Evolutionary conservation across 2,329 filamentous ascomycete species (phyloP).

Genomic region (Alternaria panax): DNA sequence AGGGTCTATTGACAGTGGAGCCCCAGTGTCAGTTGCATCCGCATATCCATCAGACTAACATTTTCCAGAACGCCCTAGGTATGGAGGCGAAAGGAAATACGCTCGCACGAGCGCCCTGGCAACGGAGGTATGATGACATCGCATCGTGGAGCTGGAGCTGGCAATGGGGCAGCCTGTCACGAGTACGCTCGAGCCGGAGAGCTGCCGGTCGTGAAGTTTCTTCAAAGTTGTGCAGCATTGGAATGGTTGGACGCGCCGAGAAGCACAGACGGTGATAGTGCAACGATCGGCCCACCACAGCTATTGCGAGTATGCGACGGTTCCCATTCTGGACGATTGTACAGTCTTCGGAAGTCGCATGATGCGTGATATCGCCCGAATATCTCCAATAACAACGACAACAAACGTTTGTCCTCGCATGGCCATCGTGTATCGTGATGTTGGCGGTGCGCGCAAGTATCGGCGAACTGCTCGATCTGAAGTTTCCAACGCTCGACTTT

Average conservation of each 20-base stretch:
- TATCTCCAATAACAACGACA: neutral
- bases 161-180: slow-evolving; percentile 16
- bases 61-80: slow-evolving; percentile 21
- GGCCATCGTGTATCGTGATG: neutral
- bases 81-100: slow-evolving; percentile 21
- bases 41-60: slow-evolving; percentile 20
- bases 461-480: neutral
- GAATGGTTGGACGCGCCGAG: slow-evolving; percentile 18
- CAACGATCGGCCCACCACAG: slow-evolving; percentile 19
- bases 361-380: neutral
- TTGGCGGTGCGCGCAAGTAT: neutral
- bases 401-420: neutral
- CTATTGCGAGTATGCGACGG: slow-evolving; percentile 8
- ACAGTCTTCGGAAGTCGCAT: neutral
- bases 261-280: slow-evolving; percentile 20
- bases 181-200: slow-evolving; percentile 16
- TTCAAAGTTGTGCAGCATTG: slow-evolving; percentile 22
- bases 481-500: neutral
- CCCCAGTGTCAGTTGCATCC: slow-evolving; percentile 27
- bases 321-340: neutral
- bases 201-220: slow-evolving; percentile 18
- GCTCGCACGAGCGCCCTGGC: slow-evolving; percentile 27
- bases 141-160: slow-evolving; percentile 15
- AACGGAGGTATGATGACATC: slow-evolving; percentile 34
- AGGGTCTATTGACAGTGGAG: slow-evolving; percentile 30